Percentiles rank a stretch among this genome's conserved stretches.
Evolutionary conservation across 108 stramenopile genomes (phyloP).

Genomic region (Fistulifera pelliculosa): DNA sequence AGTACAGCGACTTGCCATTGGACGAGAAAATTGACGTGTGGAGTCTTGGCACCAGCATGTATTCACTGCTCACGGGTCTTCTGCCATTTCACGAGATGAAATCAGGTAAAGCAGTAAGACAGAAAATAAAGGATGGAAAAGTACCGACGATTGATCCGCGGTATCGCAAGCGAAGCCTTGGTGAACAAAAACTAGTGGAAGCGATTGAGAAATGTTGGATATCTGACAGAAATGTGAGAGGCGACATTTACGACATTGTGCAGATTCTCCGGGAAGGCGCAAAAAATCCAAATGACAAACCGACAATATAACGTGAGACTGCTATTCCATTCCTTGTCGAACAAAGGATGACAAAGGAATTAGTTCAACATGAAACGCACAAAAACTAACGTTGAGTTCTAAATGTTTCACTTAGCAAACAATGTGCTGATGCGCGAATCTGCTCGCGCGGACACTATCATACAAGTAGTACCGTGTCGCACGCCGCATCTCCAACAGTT

Average conservation of each 20-base stretch:
- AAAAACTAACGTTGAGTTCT: too few species aligned
- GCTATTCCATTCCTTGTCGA: too few species aligned
- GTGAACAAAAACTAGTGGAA: slow-evolving; percentile 56
- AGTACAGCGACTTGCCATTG: slow-evolving; percentile 23
- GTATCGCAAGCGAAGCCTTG: slow-evolving; percentile 46
- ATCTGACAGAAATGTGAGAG: slow-evolving; percentile 34
- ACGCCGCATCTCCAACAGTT: too few species aligned
- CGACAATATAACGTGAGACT: too few species aligned
- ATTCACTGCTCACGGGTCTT: slow-evolving; percentile 1
- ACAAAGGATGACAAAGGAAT: too few species aligned
- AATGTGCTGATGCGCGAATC: too few species aligned
- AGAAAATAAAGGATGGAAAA: slow-evolving; percentile 1
- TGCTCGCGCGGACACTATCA: too few species aligned
- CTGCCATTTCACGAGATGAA: not conserved
- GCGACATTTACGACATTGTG: not conserved
- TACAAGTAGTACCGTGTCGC: too few species aligned
- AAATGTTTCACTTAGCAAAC: too few species aligned
- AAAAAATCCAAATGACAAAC: too few species aligned
- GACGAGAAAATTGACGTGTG: slow-evolving; percentile 27
- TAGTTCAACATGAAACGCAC: too few species aligned
- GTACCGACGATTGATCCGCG: slow-evolving; percentile 39
- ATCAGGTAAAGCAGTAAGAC: not conserved
- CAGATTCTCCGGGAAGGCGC: not conserved
- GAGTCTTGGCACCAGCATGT: not conserved
- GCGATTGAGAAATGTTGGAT: slow-evolving; percentile 64